Evolutionary conservation across 495 filamentous ascomycete species (phyloP).

Genomic region (Aspergillus asperescens): DNA sequence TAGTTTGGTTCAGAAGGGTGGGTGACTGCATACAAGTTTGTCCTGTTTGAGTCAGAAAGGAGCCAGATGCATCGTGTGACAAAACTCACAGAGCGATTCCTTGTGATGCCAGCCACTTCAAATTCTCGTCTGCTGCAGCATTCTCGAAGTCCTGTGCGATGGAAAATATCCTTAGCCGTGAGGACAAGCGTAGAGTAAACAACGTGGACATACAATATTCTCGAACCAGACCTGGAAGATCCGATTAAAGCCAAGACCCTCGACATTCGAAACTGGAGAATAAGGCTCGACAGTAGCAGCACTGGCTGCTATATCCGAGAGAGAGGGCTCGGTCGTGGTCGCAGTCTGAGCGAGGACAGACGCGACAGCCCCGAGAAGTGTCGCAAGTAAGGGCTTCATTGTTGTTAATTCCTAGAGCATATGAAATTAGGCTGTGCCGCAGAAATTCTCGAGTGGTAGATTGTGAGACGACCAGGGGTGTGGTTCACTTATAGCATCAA

Average conservation of each 20-base stretch:
- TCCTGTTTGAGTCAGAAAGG: slow-evolving; percentile 17
- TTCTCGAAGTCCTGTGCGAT: slow-evolving; percentile 50
- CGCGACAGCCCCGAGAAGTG: slow-evolving; percentile 21
- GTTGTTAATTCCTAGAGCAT: slow-evolving; percentile 1
- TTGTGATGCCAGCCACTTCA: slow-evolving; percentile 52
- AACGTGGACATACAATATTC: slow-evolving; percentile 55
- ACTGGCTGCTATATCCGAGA: slow-evolving; percentile 30
- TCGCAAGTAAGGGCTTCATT: slow-evolving; percentile 25
- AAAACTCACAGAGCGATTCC: slow-evolving; percentile 50
- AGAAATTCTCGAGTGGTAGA: not conserved
- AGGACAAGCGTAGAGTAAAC: slow-evolving; percentile 3
- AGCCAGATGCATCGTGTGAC: not conserved
- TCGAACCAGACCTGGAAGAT: slow-evolving; percentile 68
- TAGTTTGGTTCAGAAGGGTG: slow-evolving; percentile 74
- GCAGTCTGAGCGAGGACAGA: slow-evolving; percentile 28
- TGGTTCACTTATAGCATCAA: slow-evolving; percentile 12
- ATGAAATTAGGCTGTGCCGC: not conserved
- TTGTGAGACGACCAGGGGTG: not conserved
- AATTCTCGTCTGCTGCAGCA: slow-evolving; percentile 45
- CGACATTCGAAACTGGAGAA: slow-evolving; percentile 55
- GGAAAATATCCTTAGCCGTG: not conserved
- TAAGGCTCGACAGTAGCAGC: slow-evolving; percentile 31
- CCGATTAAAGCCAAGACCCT: slow-evolving; percentile 61
- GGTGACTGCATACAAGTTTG: slow-evolving; percentile 58
- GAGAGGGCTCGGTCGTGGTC: slow-evolving; percentile 25